Evolutionary conservation across 257 asterid species (phyloP), one percentile per base, ranked within the genome.

Genomic region (Solanum arcanum): DNA sequence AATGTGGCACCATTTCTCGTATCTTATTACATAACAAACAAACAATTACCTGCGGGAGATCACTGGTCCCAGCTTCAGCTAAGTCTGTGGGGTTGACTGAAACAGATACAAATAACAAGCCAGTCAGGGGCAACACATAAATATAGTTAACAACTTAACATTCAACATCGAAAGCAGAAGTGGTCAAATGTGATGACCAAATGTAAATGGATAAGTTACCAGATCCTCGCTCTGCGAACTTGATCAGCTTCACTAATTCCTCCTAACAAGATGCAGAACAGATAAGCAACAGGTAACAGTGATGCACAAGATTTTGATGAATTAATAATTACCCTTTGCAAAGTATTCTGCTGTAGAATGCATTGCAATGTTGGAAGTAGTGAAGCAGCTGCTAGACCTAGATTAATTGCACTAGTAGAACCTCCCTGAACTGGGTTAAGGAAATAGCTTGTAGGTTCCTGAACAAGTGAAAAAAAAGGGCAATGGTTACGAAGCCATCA

Each of bases 311-410:
- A 66, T 66, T 66, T 73, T 6, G 90, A 89, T 47, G 86, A 83
- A 86, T 90, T 52, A 60, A 70, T 62, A 37, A 90, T 90, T 93
- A 97, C 99, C 90, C 99, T 91, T 90, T 96, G 98, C 92, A 94
- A 87, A 56, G 89, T 86, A 89, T 94, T 96, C 90, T 95, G 99
- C 87, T 95, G 99, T 89, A 94, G 89, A 86, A 96, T 89, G 90
- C 86, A 90, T 56, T 96, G 98, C 91, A 97, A 88, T 52, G 97
- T 92, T 9, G 97, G 98, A 88, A 96, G 95, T 90, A 95, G 88
- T 42, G 98, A 92, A 89, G 93, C 91, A 89, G 91, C 91, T 39
- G 93, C 49, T 83, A 90, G 81, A 90, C 91, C 86, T 62, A 97
- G 88, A 86, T 70, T 83, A 62, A 88, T 75, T 83, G 94, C 94